Conservation (phyloP, 352 stramenopile species). For the Globisporangium apiculatum region DNA sequence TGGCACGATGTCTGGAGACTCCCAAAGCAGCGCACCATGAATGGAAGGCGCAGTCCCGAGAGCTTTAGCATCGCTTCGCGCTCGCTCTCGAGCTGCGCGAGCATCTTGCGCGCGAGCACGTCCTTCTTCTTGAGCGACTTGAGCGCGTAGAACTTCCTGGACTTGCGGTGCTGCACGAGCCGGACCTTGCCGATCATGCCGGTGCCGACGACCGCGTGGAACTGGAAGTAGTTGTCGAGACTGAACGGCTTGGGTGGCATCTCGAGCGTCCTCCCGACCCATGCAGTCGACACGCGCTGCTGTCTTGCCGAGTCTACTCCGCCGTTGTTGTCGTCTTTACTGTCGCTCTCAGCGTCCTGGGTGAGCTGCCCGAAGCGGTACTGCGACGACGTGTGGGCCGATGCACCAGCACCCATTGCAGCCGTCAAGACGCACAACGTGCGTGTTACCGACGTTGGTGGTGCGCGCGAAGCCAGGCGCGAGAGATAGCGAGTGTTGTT, state of each 20-base stretch:
- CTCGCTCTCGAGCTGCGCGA: conserved; percentile 46
- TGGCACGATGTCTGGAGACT: conserved; percentile 52
- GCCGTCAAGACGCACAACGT: too few relatives aligned
- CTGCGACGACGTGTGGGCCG: neutral
- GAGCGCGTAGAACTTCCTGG: conserved; percentile 54
- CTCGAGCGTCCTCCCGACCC: conserved; percentile 47
- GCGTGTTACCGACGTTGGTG: neutral
- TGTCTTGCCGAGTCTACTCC: neutral
- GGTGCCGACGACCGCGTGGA: conserved; percentile 53
- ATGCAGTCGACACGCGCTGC: conserved; percentile 9
- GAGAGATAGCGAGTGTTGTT: neutral
- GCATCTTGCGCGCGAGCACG: conserved; percentile 48
- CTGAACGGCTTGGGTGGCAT: conserved; percentile 49
- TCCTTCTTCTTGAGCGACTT: conserved; percentile 75
- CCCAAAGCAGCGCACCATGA: conserved; percentile 50
- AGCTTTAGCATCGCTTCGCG: conserved; percentile 38
- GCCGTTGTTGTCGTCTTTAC: neutral
- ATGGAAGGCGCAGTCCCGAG: conserved; percentile 32
- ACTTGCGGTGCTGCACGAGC: conserved; percentile 50
- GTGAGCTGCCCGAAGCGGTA: conserved; percentile 17
- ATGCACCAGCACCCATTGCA: conserved; percentile 8
- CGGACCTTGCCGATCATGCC: conserved; percentile 70
- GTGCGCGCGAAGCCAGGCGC: neutral
- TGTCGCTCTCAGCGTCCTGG: neutral
- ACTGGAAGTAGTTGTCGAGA: conserved; percentile 46